Base-by-base conservation (phyloP, 495 filamentous ascomycete species). In the Talaromyces wortmannii region DNA sequence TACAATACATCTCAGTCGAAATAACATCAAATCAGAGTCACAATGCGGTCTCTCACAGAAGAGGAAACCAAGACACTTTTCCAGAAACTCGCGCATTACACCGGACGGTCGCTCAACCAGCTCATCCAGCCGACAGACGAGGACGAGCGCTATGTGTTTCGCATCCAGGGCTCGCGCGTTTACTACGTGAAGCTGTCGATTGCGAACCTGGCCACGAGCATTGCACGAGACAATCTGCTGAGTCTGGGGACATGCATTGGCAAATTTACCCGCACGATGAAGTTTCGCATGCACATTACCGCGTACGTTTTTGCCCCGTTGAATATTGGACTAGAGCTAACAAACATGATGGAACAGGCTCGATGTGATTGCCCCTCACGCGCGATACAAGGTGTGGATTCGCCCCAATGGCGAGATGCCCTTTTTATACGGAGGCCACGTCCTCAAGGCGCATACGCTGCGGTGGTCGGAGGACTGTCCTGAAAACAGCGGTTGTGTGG, bases 381-480 rank as follows among this genome's bases (percentile, higher is more conserved):
- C 94, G 18, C 78, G 95, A 32, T 90, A 94, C 69, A 96, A 96
- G 80, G 81, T 96, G 52, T 97, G 89, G 89, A 84, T 99, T 55
- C 95, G 95, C 71, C 69, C 83, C 18, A 99, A 99, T 72, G 94
- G 95, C 47, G 90, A 91, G 68, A 94, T 95, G 88, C 90, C 36
- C 48, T 96, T 90, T 68, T 72, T 95, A 12, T 98, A 98, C 70
- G 94, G 91, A 31, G 85, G 87, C 30, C 87, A 95, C 65, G 78
- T 97, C 23, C 81, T 94, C 45, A 95, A 95, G 72, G 94, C 95
- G 17, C 94, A 98, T 71, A 83, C 97, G 0, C 90, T 89, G 17
- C 75, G 92, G 50, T 94, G 87, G 82, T 86, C 81, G 18, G 91
- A 97, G 60, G 92, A 97, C 72, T 88, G 84, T 55, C 73, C 73